A percentile compares a stretch with the other conserved stretches of the same genome.
These are phyloP conservation scores for Candida yuanshanica DNA, from an alignment of 805 yeast species.

Conservation along the genomic window DNA sequence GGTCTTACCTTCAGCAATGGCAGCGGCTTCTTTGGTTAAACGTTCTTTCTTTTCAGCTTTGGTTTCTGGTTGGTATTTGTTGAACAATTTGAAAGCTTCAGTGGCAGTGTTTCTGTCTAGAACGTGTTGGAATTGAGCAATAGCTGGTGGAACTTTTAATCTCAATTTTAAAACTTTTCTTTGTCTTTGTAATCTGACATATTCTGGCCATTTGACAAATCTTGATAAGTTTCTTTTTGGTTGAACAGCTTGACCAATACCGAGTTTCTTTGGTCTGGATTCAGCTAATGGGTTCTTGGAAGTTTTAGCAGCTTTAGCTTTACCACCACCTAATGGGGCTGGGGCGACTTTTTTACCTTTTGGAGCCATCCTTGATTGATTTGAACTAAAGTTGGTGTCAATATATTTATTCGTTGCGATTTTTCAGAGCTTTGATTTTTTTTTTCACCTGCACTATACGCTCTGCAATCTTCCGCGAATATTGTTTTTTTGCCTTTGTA, in stretches of 20 bases:
- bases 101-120: conserved; percentile 98
- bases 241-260: conserved; percentile 93
- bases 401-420: neutral
- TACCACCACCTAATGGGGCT: conserved; percentile 84
- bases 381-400: conserved; percentile 1
- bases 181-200: conserved; percentile 97
- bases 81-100: conserved; percentile 91
- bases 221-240: conserved; percentile 93
- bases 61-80: conserved; percentile 99
- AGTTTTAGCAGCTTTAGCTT: conserved; percentile 49
- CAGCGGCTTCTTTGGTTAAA: conserved; percentile 97
- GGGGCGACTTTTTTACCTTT: conserved; percentile 86
- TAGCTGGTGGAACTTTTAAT: conserved; percentile 98
- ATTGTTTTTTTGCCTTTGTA: neutral
- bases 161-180: conserved; percentile 92
- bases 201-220: conserved; percentile 98
- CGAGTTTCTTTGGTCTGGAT: conserved; percentile 86
- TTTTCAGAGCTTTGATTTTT: neutral
- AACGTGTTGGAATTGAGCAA: conserved; percentile 92
- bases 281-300: conserved; percentile 81
- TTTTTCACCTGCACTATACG: neutral
- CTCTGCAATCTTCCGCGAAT: neutral
- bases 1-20: conserved; percentile 95
- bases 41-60: conserved; percentile 97
- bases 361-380: conserved; percentile 7